These are phyloP conservation scores for Eremothecium sinecaudum DNA, from an alignment of 1,139 yeast genomes.

Conservation along the genomic window DNA sequence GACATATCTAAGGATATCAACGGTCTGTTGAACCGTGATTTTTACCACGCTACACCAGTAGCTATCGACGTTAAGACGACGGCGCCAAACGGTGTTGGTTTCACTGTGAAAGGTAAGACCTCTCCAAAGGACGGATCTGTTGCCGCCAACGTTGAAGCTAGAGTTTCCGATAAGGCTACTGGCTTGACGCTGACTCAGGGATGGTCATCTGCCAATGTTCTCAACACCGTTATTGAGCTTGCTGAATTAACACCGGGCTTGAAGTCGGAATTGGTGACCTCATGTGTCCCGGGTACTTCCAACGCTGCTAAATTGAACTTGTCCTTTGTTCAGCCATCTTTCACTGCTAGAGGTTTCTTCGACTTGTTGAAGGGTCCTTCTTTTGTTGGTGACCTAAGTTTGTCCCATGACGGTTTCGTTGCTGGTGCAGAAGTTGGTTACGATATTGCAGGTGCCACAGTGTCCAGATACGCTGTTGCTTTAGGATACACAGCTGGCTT, in stretches of 20 bases:
- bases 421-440: constrained; percentile 97
- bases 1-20: constrained; percentile 86
- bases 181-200: constrained; percentile 95
- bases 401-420: constrained; percentile 93
- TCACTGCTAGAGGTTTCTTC: constrained; percentile 90
- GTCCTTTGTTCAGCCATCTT: constrained; percentile 85
- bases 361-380: constrained; percentile 93
- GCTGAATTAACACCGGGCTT: constrained; percentile 91
- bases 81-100: constrained; percentile 95
- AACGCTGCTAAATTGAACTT: constrained; percentile 87
- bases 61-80: constrained; percentile 81
- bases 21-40: constrained; percentile 83
- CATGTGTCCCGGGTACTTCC: constrained; percentile 79
- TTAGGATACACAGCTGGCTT: constrained; percentile 76
- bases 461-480: constrained; percentile 91
- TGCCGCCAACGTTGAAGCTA: constrained; percentile 84
- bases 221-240: constrained; percentile 89
- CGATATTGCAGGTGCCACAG: constrained; percentile 86
- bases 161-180: constrained; percentile 85
- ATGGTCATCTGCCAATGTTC: constrained; percentile 90
- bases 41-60: constrained; percentile 85
- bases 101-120: constrained; percentile 90
- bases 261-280: constrained; percentile 84
- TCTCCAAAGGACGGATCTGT: constrained; percentile 68
- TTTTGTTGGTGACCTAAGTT: constrained; percentile 88